Base-by-base conservation (phyloP, 805 yeast genomes). In the Candida dendrica region DNA sequence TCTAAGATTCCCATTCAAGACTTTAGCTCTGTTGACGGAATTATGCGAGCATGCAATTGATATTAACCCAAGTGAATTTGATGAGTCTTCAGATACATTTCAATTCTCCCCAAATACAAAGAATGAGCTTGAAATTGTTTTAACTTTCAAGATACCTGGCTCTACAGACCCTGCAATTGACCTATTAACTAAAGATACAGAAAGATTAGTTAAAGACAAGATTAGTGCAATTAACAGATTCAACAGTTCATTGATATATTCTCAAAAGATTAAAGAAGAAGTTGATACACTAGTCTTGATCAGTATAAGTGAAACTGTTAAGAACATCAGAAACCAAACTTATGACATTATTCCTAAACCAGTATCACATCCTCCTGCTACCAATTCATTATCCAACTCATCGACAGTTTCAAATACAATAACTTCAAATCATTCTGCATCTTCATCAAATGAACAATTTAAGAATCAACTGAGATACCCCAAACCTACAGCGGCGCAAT, bases 231-330 rank as follows among this genome's bases (percentile, higher is more conserved):
- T 88, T 16, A 66, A 77, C 15, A 68, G 96, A 53, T 68, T 85
- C 42, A 81, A 86, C 13, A 84, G 89, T 46, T 76, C 87, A 2
- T 67, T 86, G 45, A 77, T 82, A 42, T 88, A 83, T 58, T 79
- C 85, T 17, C 83, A 83, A 48, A 81, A 79, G 51, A 79, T 89
- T 39, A 84, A 86, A 41, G 75, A 72, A 40, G 96, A 90, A 59
- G 84, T 88, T 3, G 93, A 88, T 55, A 71, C 63, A 17, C 64
- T 79, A 53, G 89, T 89, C 3, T 61, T 84, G 22, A 62, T 67
- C 31, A 68, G 82, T 2, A 85, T 90, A 3, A 65, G 71, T 19
- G 78, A 79, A 30, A 82, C 93, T 0, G 72, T 88, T 2, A 60
- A 64, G 31, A 75, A 72, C 50, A 81, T 64, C 31, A 54, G 60